Conservation (phyloP, 257 asterid genomes). For the Capsicum rhomboideum region DNA sequence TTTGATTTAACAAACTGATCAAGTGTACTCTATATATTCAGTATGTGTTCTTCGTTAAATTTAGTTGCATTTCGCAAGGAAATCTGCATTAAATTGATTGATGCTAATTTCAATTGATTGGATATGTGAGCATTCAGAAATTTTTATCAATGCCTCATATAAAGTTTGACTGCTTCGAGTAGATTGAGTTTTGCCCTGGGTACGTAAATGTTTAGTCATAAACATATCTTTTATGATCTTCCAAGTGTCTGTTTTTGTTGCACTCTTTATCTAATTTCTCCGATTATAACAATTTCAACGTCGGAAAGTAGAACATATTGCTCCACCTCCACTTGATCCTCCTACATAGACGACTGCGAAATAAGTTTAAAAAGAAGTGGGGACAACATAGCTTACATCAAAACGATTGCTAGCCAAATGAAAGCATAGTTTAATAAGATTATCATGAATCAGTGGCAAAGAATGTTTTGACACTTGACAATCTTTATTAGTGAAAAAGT, state of each 20-base stretch:
- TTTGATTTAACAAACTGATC: not conserved
- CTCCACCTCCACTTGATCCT: not conserved
- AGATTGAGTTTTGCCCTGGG: not conserved
- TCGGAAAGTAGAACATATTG: not conserved
- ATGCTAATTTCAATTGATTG: not conserved
- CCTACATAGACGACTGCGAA: not conserved
- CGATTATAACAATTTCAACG: not conserved
- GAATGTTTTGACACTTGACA: not conserved
- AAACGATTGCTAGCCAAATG: not conserved
- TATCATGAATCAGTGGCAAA: not conserved
- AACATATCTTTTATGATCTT: too few relatives aligned
- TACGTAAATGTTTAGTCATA: too few relatives aligned
- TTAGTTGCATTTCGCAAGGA: not conserved
- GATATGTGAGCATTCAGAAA: too few relatives aligned
- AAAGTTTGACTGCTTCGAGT: not conserved
- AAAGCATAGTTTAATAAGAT: not conserved
- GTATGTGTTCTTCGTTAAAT: not conserved
- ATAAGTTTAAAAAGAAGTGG: not conserved
- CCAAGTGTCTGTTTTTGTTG: not conserved
- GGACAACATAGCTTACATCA: not conserved
- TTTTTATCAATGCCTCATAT: too few relatives aligned
- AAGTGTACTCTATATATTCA: not conserved
- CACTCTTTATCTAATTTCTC: not conserved
- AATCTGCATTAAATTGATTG: not conserved
- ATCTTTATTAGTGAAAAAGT: not conserved